Percentiles rank a stretch among this genome's conserved stretches.
Conservation (phyloP, 768 basidiomycete species). For the Psilocybe tampanensis region DNA sequence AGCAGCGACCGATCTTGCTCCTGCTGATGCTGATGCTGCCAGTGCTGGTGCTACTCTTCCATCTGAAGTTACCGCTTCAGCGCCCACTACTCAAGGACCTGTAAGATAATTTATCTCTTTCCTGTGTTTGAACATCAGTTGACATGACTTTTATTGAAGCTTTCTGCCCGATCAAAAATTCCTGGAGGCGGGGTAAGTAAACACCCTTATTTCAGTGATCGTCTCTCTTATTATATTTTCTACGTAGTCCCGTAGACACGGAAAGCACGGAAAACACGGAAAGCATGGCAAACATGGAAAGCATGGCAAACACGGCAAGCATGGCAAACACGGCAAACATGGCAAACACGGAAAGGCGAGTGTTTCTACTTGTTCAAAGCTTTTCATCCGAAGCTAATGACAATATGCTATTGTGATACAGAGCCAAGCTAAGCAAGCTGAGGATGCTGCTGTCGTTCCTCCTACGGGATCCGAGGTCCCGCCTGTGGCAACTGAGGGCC, state of each 20-base stretch:
- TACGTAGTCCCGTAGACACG: background rate
- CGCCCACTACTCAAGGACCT: slow-evolving; percentile 1
- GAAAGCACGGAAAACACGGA: slow-evolving; percentile 1
- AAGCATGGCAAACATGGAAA: background rate
- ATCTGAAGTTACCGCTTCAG: background rate
- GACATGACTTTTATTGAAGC: background rate
- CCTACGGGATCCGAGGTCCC: background rate
- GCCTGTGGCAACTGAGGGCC: background rate
- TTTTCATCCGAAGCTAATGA: background rate
- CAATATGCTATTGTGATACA: background rate
- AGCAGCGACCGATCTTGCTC: background rate
- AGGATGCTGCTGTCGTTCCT: background rate
- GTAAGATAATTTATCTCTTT: background rate
- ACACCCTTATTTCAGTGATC: background rate
- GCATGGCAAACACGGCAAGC: background rate
- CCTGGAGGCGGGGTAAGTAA: too few species aligned
- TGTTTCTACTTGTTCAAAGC: too few species aligned
- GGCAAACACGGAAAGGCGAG: background rate
- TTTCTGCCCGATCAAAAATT: background rate
- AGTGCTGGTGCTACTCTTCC: background rate
- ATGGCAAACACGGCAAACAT: background rate
- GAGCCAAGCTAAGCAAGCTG: background rate
- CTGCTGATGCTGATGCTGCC: slow-evolving; percentile 3
- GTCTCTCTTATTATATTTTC: background rate
- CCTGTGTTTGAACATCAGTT: background rate